Base-by-base conservation (phyloP, 495 filamentous ascomycete species). In the Diplogelasinospora grovesii region DNA sequence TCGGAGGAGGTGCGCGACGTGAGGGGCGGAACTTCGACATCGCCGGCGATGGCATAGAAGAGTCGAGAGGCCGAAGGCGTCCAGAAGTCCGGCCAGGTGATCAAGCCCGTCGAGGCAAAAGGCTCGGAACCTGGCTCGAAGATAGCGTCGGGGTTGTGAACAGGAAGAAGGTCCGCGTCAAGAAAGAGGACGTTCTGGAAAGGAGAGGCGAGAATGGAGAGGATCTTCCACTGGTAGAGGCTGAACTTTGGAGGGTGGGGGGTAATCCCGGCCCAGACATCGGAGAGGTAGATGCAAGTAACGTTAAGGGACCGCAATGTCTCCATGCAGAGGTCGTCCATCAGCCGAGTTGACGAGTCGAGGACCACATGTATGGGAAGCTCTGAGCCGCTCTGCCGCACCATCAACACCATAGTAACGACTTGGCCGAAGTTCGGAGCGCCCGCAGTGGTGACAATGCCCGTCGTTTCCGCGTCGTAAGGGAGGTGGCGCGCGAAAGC, bases 51-150 rank as follows among this genome's bases (percentile, higher is more conserved):
- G 33, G 56, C 56, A 56, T 68, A 79, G 55, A 74, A 82, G 20
- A 64, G 41, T 0, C 69, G 69, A 1, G 75, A 75, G 8, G 54
- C 61, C 1, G 76, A 74, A 1, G 67, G 63, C 6, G 57, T 61
- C 74, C 76, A 82, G 50, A 79, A 81, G 48, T 82, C 79, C 4
- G 78, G 75, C 76, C 75, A 83, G 29, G 66, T 68, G 2, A 82
- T 70, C 32, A 82, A 51, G 0, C 77, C 76, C 0, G 62, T 62
- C 5, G 66, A 69, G 2, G 49, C 56, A 52, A 73, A 82, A 1
- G 77, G 72, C 26, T 75, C 68, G 3, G 65, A 46, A 10, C 35
- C 41, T 0, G 24, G 31, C 13, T 55, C 48, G 13, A 83, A 66
- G 7, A 81, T 51, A 1, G 61, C 39, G 29, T 74, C 72, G 0